phyloP scores from a whole-genome alignment of 1,284 basidiomycete genomes.

The Golubevia pallescens region DNA sequence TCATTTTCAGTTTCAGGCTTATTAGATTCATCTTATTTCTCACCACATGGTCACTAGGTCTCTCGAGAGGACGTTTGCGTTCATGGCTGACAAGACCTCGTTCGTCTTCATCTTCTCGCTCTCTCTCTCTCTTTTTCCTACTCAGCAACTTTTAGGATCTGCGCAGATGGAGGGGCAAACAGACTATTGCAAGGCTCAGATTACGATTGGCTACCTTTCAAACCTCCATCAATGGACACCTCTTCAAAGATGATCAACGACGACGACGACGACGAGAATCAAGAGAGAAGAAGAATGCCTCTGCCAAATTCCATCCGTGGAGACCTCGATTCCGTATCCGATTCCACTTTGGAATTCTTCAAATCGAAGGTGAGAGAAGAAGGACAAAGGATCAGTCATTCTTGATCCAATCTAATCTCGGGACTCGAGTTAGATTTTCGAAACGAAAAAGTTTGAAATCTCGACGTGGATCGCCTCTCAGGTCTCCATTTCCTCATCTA shows the following conservation, averaged over 20 bases:
- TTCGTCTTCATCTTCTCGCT: neutral
- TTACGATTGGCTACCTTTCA: neutral
- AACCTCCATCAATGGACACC: neutral
- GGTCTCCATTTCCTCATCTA: too few species aligned
- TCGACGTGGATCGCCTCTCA: too few species aligned
- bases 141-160: conserved; percentile 29
- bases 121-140: neutral
- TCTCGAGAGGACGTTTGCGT: too few species aligned
- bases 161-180: conserved; percentile 54
- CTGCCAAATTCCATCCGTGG: conserved; percentile 41
- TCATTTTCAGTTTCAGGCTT: too few species aligned
- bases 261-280: too few species aligned
- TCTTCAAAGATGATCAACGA: neutral
- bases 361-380: conserved; percentile 6
- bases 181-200: conserved; percentile 32
- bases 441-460: too few species aligned
- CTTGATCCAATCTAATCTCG: too few species aligned
- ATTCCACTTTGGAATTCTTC: conserved; percentile 26
- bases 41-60: too few species aligned
- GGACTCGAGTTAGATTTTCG: too few species aligned
- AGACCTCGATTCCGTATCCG: conserved; percentile 44
- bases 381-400: too few species aligned
- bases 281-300: conserved; percentile 2
- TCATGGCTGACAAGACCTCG: too few species aligned
- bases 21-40: neutral